phyloP scores from a whole-genome alignment of 2,329 filamentous ascomycete genomes.

The Huntiella moniliformis region DNA sequence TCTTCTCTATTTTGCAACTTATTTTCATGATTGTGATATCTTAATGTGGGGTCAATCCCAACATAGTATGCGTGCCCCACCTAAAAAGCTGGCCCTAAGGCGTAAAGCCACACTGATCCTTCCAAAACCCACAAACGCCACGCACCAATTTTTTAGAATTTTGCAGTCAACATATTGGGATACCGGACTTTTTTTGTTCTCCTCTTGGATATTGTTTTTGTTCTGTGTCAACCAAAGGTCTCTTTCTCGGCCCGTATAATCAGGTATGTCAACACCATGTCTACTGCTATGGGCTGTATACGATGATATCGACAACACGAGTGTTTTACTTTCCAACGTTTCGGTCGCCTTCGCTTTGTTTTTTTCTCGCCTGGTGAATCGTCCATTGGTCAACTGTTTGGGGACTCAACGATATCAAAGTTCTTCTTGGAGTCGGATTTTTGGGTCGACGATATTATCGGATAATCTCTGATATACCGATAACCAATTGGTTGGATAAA shows the following conservation, averaged over 20 bases:
- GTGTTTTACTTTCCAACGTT: not conserved
- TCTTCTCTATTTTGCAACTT: no score
- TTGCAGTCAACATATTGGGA: conserved; percentile 9
- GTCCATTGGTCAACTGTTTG: not conserved
- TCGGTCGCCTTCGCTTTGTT: not conserved
- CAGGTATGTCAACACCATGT: conserved; percentile 9
- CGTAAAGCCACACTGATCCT: conserved; percentile 4
- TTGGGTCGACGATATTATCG: not conserved
- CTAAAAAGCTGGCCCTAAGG: conserved; percentile 9
- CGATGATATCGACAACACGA: no score
- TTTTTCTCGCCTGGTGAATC: not conserved
- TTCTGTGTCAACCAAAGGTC: conserved; percentile 12
- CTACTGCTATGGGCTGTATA: not conserved
- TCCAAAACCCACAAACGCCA: conserved; percentile 11
- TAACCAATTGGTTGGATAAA: not conserved
- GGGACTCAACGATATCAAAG: not conserved
- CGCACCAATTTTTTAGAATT: conserved; percentile 9
- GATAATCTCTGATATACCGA: not conserved
- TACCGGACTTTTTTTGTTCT: conserved; percentile 4
- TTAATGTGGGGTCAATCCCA: not conserved
- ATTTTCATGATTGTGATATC: no score
- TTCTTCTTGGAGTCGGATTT: not conserved
- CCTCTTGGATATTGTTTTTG: conserved; percentile 7
- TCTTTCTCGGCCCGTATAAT: conserved; percentile 11
- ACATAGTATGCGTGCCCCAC: not conserved